A percentile compares a stretch with the other conserved stretches of the same genome.
These are phyloP conservation scores for Suillus bovinus DNA, from an alignment of 768 basidiomycete species.

Conservation along the genomic window DNA sequence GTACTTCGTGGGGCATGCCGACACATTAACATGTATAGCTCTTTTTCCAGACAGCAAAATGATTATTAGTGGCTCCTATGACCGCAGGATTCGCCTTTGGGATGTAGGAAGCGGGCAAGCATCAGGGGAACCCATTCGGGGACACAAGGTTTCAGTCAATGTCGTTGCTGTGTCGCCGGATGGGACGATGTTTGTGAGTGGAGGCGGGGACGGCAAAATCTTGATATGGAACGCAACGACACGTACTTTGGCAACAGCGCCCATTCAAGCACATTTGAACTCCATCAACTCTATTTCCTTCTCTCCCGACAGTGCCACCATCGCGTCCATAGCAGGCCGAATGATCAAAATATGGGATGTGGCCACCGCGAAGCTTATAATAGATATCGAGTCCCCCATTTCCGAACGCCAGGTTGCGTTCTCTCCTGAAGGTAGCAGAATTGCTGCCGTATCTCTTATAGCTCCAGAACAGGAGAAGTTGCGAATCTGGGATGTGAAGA, in stretches of 20 bases:
- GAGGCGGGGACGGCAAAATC: neutral
- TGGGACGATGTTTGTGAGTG: neutral
- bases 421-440: neutral
- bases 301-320: neutral
- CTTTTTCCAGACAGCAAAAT: neutral
- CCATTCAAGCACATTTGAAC: neutral
- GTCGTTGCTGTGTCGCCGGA: neutral
- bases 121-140: neutral
- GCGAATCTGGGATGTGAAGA: neutral
- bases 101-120: neutral
- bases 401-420: neutral
- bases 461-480: neutral
- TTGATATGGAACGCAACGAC: neutral
- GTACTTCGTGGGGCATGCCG: neutral
- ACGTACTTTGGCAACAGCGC: neutral
- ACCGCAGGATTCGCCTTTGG: slow-evolving; percentile 2
- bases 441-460: neutral
- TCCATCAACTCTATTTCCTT: neutral
- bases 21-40: neutral
- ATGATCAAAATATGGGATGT: neutral
- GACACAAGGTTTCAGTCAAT: neutral
- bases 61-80: neutral
- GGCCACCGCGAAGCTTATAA: neutral
- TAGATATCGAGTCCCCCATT: neutral
- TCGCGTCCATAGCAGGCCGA: neutral